phyloP scores from a whole-genome alignment of 345 rosid species.

The Lenwebbia sp. region DNA sequence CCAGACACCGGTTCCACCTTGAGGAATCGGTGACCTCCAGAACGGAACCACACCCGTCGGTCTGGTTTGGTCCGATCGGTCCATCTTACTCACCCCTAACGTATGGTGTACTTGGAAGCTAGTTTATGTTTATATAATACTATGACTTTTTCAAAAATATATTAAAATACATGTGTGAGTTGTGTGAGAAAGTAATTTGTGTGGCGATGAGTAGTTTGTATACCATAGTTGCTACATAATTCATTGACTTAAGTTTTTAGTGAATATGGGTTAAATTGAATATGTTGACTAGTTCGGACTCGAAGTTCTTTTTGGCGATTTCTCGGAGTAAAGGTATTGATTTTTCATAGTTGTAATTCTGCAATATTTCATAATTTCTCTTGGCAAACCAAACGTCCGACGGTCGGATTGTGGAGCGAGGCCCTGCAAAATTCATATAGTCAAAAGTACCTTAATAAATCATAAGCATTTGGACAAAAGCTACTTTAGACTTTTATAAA shows the following conservation, averaged over 20 bases:
- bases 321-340: not conserved
- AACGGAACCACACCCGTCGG: too few species aligned
- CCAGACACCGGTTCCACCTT: too few species aligned
- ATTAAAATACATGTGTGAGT: not conserved
- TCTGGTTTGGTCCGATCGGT: too few species aligned
- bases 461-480: not conserved
- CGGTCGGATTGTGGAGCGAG: not conserved
- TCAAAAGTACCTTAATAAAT: not conserved
- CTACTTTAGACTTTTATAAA: not conserved
- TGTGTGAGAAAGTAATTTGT: not conserved
- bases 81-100: too few species aligned
- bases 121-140: not conserved
- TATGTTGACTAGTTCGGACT: not conserved
- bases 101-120: not conserved
- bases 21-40: too few species aligned
- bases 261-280: rapidly evolving
- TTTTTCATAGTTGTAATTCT: too few species aligned
- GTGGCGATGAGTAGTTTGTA: rapidly evolving
- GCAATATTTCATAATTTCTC: not conserved
- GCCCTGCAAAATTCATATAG: not conserved
- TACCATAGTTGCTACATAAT: not conserved
- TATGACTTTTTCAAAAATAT: not conserved
- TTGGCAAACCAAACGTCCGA: not conserved
- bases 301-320: rapidly evolving
- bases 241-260: rapidly evolving